Conservation (phyloP, 139 green algal genomes). For the Coelastrella sp. region DNA sequence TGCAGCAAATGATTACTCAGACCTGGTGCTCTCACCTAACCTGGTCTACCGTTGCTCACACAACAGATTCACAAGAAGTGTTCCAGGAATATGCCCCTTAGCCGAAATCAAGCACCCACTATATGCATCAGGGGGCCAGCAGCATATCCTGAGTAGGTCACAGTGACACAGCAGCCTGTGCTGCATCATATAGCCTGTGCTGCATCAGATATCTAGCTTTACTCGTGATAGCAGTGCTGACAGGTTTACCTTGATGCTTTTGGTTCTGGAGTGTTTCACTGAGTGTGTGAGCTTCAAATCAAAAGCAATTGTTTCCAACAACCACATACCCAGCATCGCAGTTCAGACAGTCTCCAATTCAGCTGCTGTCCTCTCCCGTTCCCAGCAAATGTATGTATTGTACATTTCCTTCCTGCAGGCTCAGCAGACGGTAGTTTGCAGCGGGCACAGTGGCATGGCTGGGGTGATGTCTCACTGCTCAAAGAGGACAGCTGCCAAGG, state of each 20-base stretch:
- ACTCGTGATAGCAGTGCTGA: neutral
- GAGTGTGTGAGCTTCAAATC: neutral
- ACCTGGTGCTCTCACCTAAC: neutral
- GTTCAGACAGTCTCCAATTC: too few species aligned
- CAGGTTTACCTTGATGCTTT: neutral
- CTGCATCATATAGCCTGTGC: too few species aligned
- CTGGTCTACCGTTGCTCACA: neutral
- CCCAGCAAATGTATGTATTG: neutral
- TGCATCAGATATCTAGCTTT: neutral
- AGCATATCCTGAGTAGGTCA: neutral
- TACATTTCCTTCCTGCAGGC: neutral
- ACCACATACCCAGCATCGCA: too few species aligned
- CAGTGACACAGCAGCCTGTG: neutral
- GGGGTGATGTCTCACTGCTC: conserved; percentile 47
- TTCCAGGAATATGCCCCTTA: conserved; percentile 17
- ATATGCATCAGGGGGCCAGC: neutral
- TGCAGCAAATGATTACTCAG: too few species aligned
- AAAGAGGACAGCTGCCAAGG: conserved; percentile 44
- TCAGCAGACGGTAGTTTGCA: conserved; percentile 29
- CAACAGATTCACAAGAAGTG: conserved; percentile 18
- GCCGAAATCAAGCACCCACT: conserved; percentile 33
- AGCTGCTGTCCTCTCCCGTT: neutral
- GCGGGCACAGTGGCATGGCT: conserved; percentile 46
- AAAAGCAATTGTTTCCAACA: neutral
- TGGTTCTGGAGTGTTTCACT: neutral